These are phyloP conservation scores for Didymella pinodella DNA, from an alignment of 2,329 filamentous ascomycete genomes.

Conservation along the genomic window DNA sequence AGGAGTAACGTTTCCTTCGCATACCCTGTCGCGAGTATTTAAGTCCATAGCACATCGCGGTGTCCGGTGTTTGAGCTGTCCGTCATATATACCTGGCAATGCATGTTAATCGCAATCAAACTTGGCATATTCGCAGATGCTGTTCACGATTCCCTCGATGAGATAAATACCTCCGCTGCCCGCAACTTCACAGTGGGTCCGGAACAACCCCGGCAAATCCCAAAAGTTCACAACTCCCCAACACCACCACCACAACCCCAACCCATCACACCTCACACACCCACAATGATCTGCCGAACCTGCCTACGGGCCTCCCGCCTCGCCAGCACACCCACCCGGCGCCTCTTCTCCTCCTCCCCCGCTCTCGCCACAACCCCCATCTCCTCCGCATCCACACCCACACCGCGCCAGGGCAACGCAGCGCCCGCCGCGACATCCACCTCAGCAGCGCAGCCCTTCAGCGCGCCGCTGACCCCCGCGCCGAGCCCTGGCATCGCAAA, in stretches of 20 bases:
- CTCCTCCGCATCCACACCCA: conserved; percentile 37
- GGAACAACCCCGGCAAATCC: conserved; percentile 12
- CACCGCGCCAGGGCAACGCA: conserved; percentile 32
- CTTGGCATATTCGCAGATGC: not conserved
- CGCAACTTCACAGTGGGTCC: not conserved
- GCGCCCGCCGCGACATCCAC: conserved; percentile 55
- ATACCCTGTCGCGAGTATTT: conserved; percentile 18
- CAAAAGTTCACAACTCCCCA: conserved; percentile 25
- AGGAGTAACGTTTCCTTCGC: conserved; percentile 9
- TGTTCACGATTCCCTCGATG: not conserved
- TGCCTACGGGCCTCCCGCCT: conserved; percentile 48
- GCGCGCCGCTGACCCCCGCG: conserved; percentile 48
- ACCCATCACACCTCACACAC: conserved; percentile 9
- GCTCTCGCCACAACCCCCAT: conserved; percentile 36
- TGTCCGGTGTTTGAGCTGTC: conserved; percentile 2
- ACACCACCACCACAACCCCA: not conserved
- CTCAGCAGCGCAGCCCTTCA: conserved; percentile 57
- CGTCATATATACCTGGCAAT: conserved; percentile 14
- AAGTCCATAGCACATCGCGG: conserved; percentile 14
- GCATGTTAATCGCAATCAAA: not conserved
- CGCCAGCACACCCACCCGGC: conserved; percentile 24
- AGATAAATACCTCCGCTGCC: not conserved
- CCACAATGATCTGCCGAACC: conserved; percentile 52
- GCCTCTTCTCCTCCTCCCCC: conserved; percentile 39
- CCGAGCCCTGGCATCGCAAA: conserved; percentile 35